Evolutionary conservation across 75 land plant species (phyloP), one percentile per base, ranked within the genome.

Genomic region (Larix kaempferi): DNA sequence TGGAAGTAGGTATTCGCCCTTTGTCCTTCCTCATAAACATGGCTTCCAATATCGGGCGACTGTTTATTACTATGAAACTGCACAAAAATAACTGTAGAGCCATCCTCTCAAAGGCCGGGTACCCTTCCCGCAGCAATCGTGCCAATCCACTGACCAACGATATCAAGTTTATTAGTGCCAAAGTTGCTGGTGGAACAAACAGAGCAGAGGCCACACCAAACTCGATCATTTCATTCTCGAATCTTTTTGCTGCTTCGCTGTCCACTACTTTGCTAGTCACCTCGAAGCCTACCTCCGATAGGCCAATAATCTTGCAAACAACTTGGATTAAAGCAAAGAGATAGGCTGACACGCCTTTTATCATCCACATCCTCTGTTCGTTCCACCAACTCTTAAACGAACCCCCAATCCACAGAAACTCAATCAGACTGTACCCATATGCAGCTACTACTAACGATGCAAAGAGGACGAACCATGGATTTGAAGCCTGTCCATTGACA

Each of bases 1-100:
- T 35, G 13, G 80, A 75, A 8, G 56, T n/a, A 22, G 80, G 39
- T 56, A 84, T 59, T 1, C 83, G 29, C 10, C 80, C 86, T 71
- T 69, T 78, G n/a, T 85, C 87, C 27, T 72, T 81, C 81, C 87
- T 81, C 57, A 78, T n/a, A 5, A 78, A 17, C 78, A 85, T 78
- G 4, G 71, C 87, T 73, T 81, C 87, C 61, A 81, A 27, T 11
- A 85, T 54, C 0, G 82, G 83, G 49, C 71, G 76, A n/a, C 60
- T 75, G 56, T 62, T 35, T 2, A 76, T 1, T 7, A 79, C 17
- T 8, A 67, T 21, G 56, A 56, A 65, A 25, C 75, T 66, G 12
- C 75, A 44, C 15, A 85, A 27, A 11, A 78, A 23, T 22, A 74
- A 15, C 72, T 84, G 80, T 22, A 35, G 59, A 67, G 74, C 17